Evolutionary conservation across 164 flowering plant species (phyloP), one percentile per base, ranked within the genome.

Genomic region (Warburgia ugandensis): DNA sequence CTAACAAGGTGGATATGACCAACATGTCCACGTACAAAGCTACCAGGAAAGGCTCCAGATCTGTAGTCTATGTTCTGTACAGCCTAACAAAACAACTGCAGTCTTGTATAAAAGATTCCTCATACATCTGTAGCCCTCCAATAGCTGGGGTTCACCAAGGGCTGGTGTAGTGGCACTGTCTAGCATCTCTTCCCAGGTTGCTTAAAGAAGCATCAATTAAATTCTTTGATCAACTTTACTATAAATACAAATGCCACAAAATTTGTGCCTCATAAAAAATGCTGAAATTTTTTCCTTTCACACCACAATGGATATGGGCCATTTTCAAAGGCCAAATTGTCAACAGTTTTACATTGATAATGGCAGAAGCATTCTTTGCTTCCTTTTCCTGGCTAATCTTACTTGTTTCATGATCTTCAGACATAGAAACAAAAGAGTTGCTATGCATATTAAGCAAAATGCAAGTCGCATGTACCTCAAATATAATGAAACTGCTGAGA

Each of bases 281-380:
- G 42, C 6, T 38, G n/a, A 36, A 36, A 8, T n/a, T n/a, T 16
- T 13, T 21, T 38, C 42, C 19, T 3, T 38, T 38, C 19, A 6
- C 42, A 10, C 42, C 42, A 38, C 17, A 38, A 38, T 21, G 17
- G 17, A 38, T 21, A 38, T 38, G 42, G 42, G 42, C 19, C 16
- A 38, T 7, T 38, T 38, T 38, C 42, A 10, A n/a, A n/a, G n/a
- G n/a, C n/a, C n/a, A 37, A 37, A 31, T 36, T 45, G 38, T 47
- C 55, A 32, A 37, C 39, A 33, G 40, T 46, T 51, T 71, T 72
- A 92, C 97, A 92, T 88, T 4, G 99, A 92, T 36, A 92, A 62
- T 23, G 99, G 99, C 54, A 92, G 89, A 71, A 92, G 97, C 99
- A 92, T 88, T 77, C 97, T 76, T 66, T 94, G 77, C 62, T 71